A percentile compares a stretch with the other conserved stretches of the same genome.
These are phyloP conservation scores for Vaccinium macrocarpon DNA, from an alignment of 148 eudicot species.

Conservation along the genomic window DNA sequence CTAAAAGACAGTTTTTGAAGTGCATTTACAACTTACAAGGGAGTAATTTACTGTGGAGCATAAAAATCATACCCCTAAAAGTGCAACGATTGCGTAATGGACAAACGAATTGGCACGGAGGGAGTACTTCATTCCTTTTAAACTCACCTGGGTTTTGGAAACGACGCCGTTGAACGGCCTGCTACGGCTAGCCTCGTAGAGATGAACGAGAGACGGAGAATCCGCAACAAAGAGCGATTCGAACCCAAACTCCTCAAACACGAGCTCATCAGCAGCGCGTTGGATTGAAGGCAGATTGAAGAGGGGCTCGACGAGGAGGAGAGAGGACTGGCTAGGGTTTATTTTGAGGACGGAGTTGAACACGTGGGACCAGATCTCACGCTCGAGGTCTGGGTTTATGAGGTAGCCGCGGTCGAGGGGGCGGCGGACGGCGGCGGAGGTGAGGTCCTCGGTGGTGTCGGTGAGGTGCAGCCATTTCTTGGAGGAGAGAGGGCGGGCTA, in stretches of 20 bases:
- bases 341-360: constrained; percentile 42
- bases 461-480: constrained; percentile 47
- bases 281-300: constrained; percentile 58
- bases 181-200: constrained; percentile 60
- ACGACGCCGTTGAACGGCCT: constrained; percentile 56
- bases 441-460: constrained; percentile 58
- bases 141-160: constrained; percentile 39
- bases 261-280: constrained; percentile 55
- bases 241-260: constrained; percentile 80
- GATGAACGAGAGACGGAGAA: constrained; percentile 58
- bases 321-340: constrained; percentile 42
- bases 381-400: constrained; percentile 76
- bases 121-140: too few relatives aligned
- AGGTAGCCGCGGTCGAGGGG: constrained; percentile 90
- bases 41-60: too few relatives aligned
- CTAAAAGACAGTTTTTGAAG: too few relatives aligned
- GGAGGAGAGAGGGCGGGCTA: constrained; percentile 52
- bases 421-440: constrained; percentile 82
- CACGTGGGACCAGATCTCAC: constrained; percentile 80
- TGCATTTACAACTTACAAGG: too few relatives aligned
- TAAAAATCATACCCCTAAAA: too few relatives aligned
- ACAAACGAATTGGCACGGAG: too few relatives aligned
- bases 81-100: too few relatives aligned
- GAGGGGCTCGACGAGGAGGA: constrained; percentile 69
- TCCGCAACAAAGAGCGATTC: constrained; percentile 59